Evolutionary conservation across 306 rosid genomes (phyloP), one percentile per base, ranked within the genome.

Genomic region (Myrica gale): DNA sequence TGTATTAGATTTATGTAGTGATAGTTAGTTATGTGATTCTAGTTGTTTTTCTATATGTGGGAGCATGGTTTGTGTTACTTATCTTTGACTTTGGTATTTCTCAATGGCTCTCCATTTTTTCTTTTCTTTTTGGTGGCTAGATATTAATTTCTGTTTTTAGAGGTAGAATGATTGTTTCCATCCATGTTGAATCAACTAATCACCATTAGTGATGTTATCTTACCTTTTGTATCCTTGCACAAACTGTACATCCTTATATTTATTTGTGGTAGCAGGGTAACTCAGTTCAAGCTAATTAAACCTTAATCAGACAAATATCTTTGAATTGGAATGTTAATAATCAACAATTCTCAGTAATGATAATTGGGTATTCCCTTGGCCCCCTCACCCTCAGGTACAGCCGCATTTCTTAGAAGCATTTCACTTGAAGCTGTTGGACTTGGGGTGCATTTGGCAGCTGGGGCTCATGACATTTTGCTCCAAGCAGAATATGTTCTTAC

Each of bases 401-500:
- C 89, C 79, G 97, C 99, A 74, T 95, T 95, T 84, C 96, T 95
- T 75, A 89, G 89, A 83, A 95, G 99, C 85, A 88, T 95, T 85
- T 92, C 99, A 51, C 84, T 92, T 85, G 99, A 95, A 89, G 97
- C 99, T 79, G 87, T 95, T 85, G 99, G 91, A 71, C 93, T 95
- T 20, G 99, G 97, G 78, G 99, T 95, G 71, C 99, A 95, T 91
- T 85, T 95, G 82, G 99, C 99, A 41, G 97, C 97, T 57, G 97
- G 97, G 56, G 92, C 97, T 76, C 90, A 92, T 69, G 97, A 95
- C 75, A 84, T 95, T 85, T 79, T 95, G 71, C 87, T 88, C 41
- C 97, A 88, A 85, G 97, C 97, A 5, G 99, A 95, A 78, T 87
- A 82, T 84, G 84, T 83, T 71, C 82, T 90, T 17, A 81, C 97